Conservation (phyloP, 2,329 filamentous ascomycete species). For the Colletotrichum endophyticum region DNA sequence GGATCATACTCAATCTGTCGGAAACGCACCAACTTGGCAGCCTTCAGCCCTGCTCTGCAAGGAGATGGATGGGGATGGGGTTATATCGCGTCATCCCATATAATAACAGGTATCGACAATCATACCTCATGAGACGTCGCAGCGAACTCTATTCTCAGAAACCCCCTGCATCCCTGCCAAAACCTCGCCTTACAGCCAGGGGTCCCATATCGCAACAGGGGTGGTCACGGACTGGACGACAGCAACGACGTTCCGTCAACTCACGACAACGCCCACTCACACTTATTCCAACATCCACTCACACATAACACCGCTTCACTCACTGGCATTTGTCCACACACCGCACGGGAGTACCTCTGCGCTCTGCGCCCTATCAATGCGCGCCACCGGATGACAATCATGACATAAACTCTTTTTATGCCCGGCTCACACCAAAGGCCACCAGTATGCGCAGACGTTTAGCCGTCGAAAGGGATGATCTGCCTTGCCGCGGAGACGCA, state of each 20-base stretch:
- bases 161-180: neutral
- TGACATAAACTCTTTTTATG: neutral
- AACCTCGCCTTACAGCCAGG: neutral
- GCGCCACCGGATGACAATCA: neutral
- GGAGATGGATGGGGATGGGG: neutral
- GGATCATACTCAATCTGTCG: neutral
- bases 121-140: conserved; percentile 18
- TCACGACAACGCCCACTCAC: neutral
- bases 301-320: neutral
- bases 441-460: neutral
- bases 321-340: neutral
- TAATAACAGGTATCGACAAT: conserved; percentile 1
- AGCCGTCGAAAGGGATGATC: neutral
- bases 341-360: neutral
- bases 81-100: neutral
- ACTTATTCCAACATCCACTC: neutral
- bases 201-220: neutral
- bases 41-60: neutral
- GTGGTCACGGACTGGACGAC: neutral
- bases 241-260: neutral
- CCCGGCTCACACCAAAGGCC: neutral
- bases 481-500: neutral
- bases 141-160: neutral
- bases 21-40: neutral
- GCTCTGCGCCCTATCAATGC: neutral